These are phyloP conservation scores for Nicotiana tabacum DNA, from an alignment of 257 asterid genomes.

Conservation along the genomic window DNA sequence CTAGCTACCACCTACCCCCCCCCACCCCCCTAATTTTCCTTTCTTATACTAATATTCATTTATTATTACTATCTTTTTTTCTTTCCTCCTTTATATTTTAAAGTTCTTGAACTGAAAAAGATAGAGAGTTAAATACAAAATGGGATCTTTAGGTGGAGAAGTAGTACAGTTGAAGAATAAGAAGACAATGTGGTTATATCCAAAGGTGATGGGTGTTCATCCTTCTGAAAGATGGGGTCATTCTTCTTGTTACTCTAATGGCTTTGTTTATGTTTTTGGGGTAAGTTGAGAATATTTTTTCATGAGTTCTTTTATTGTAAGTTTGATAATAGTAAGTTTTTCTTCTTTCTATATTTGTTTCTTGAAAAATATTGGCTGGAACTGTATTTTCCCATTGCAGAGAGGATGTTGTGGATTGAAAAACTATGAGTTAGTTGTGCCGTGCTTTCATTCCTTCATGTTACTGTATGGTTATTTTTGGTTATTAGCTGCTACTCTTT, in stretches of 20 bases:
- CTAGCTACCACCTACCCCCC: background rate
- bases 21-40: background rate
- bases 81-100: slow-evolving; percentile 13
- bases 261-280: slow-evolving; percentile 72
- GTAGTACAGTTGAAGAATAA: slow-evolving; percentile 24
- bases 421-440: background rate
- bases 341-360: background rate
- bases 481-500: slow-evolving; percentile 5
- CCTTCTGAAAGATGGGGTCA: slow-evolving; percentile 99
- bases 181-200: slow-evolving; percentile 73
- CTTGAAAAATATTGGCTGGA: background rate
- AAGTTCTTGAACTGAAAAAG: background rate
- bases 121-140: slow-evolving; percentile 4
- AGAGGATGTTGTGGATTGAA: background rate
- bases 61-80: background rate
- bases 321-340: background rate
- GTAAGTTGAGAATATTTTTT: slow-evolving; percentile 27
- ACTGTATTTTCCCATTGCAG: background rate
- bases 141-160: slow-evolving; percentile 62
- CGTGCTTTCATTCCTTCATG: background rate
- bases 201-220: slow-evolving; percentile 58
- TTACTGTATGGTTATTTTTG: slow-evolving; percentile 6
- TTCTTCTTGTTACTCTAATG: slow-evolving; percentile 78
- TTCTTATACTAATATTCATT: background rate
- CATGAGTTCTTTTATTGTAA: background rate